Evolutionary conservation across 345 rosid species (phyloP).

Genomic region (Lumnitzera racemosa): DNA sequence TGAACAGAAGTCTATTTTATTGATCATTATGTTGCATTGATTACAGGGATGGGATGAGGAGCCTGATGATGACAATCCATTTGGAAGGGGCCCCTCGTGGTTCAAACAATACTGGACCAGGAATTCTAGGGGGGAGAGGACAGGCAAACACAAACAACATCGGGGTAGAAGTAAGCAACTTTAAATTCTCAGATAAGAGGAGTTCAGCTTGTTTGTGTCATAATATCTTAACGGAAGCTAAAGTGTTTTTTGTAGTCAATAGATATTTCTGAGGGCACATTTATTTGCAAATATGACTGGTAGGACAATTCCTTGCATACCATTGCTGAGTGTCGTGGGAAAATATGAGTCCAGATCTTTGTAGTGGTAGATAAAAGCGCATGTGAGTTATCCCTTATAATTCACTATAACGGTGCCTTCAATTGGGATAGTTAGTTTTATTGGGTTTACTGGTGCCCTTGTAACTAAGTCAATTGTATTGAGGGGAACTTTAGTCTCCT

Average conservation of each 20-base stretch:
- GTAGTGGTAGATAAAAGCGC: background rate
- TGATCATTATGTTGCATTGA: background rate
- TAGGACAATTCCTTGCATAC: too few species aligned
- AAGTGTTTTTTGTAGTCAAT: background rate
- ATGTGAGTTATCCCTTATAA: too few species aligned
- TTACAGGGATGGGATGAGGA: slow-evolving; percentile 47
- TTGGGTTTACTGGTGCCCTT: too few species aligned
- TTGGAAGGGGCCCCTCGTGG: slow-evolving; percentile 50
- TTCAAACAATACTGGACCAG: slow-evolving; percentile 37
- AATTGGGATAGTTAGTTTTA: too few species aligned
- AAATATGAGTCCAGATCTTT: background rate
- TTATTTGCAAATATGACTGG: too few species aligned
- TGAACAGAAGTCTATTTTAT: background rate
- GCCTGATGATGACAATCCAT: slow-evolving; percentile 36
- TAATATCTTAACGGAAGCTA: too few species aligned
- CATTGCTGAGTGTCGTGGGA: background rate
- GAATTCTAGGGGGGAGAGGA: slow-evolving; percentile 31
- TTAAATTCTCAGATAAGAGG: background rate
- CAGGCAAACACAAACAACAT: slow-evolving; percentile 28
- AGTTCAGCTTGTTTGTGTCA: background rate
- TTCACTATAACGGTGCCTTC: too few species aligned
- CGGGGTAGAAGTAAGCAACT: slow-evolving; percentile 51
- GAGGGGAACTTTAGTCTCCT: too few species aligned
- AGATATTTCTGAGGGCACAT: too few species aligned
- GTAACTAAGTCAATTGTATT: too few species aligned